A percentile compares a stretch with the other conserved stretches of the same genome.
Evolutionary conservation across 2,329 filamentous ascomycete genomes (phyloP).

Genomic region (Torrubiellomyces zombiae): DNA sequence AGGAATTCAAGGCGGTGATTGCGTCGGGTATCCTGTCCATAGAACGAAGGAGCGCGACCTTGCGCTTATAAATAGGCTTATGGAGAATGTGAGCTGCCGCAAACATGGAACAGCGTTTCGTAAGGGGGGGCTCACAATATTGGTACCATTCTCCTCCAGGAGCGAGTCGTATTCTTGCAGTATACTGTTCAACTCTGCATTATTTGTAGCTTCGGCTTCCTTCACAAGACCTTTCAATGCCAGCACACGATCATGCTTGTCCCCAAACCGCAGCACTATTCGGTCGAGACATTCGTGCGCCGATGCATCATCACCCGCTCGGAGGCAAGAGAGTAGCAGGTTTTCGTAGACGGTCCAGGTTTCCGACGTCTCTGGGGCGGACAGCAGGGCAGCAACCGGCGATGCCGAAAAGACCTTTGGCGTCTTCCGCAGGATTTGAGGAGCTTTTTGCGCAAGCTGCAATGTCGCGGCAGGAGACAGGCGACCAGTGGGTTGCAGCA

Average conservation of each 20-base stretch:
- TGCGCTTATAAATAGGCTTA: conserved; percentile 74
- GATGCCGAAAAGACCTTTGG: conserved; percentile 38
- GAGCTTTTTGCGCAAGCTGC: conserved; percentile 43
- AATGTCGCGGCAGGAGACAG: conserved; percentile 39
- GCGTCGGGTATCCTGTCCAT: conserved; percentile 57
- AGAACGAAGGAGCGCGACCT: conserved; percentile 62
- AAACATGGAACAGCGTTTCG: too few relatives aligned
- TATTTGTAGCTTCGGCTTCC: conserved; percentile 59
- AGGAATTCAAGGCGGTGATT: conserved; percentile 51
- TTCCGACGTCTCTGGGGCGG: conserved; percentile 53
- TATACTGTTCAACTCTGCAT: conserved; percentile 48
- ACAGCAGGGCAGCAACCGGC: conserved; percentile 33
- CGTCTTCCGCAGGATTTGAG: conserved; percentile 34
- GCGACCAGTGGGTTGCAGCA: conserved; percentile 39
- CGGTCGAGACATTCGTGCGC: conserved; percentile 61
- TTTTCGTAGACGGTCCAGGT: conserved; percentile 80
- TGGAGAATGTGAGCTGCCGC: too few relatives aligned
- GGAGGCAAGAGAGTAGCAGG: conserved; percentile 66
- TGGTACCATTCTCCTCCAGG: conserved; percentile 55
- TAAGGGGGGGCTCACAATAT: conserved; percentile 43
- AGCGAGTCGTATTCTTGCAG: conserved; percentile 65
- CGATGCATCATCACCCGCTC: conserved; percentile 64
- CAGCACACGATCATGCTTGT: conserved; percentile 71
- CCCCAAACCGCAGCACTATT: conserved; percentile 65
- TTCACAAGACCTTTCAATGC: conserved; percentile 68